phyloP scores from a whole-genome alignment of 2,329 filamentous ascomycete species.

The Aspergillus transmontanensis region DNA sequence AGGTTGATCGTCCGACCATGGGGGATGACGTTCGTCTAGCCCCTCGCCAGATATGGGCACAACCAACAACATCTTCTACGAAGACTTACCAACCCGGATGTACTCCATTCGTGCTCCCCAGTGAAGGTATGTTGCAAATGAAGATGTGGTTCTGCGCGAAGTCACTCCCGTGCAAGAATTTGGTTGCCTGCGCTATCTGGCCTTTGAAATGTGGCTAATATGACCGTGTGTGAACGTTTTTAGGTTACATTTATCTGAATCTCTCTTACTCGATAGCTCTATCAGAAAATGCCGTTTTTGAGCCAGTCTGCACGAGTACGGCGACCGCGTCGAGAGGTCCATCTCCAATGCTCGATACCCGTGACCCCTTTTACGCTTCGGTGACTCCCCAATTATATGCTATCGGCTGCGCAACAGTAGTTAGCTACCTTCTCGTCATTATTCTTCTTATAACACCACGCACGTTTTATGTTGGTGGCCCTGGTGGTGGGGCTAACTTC shows the following conservation, averaged over 20 bases:
- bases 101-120: conserved; percentile 64
- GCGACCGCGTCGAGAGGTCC: conserved; percentile 37
- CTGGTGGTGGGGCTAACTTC: conserved; percentile 67
- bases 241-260: conserved; percentile 47
- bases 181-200: neutral
- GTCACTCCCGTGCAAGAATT: neutral
- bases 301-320: conserved; percentile 51
- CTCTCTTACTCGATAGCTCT: conserved; percentile 47
- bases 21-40: conserved; percentile 35
- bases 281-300: conserved; percentile 52
- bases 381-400: conserved; percentile 92
- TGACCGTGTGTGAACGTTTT: neutral
- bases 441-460: conserved; percentile 95
- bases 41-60: conserved; percentile 45
- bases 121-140: conserved; percentile 51
- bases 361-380: conserved; percentile 90
- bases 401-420: conserved; percentile 85
- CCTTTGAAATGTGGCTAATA: conserved; percentile 10
- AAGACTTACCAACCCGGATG: conserved; percentile 53
- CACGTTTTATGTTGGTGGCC: conserved; percentile 83
- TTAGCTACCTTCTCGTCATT: conserved; percentile 88
- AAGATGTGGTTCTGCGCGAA: neutral
- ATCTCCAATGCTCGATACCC: conserved; percentile 64
- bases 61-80: conserved; percentile 40
- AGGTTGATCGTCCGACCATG: conserved; percentile 31